Evolutionary conservation across 768 basidiomycete genomes (phyloP), one percentile per base, ranked within the genome.

Genomic region (Boletus rubescentipes): DNA sequence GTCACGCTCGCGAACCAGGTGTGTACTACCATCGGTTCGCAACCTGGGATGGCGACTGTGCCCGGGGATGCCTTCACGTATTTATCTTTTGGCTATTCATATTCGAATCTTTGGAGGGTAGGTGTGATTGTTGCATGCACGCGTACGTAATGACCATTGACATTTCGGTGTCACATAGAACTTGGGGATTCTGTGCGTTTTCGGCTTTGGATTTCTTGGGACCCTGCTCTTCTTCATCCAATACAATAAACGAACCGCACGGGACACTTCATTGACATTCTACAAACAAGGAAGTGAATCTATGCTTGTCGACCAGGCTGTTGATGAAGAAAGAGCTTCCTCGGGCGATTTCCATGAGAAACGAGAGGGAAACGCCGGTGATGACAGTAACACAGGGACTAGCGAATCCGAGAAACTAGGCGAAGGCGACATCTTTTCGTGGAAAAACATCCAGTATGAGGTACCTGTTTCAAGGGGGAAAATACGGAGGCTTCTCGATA

Each of bases 1-100:
- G 1, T 90, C 73, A 18, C 66, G 86, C 37, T 67, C 75, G 4
- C 58, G 86, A 90, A 93, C 64, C 91, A 92, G 70, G 86, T 87
- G 2, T 95, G 93, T 67, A 78, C 88, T 3, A 79, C 85, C 0
- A 75, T 85, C 8, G 91, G 93, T 5, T 78, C 86, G 2, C 62
- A 77, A 4, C 59, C 85, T 0, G 91, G 91, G 1, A 76, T 14
- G 91, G 93, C 35, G 63, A 77, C 23, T n/a, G n/a, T n/a, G n/a
- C n/a, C n/a, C n/a, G 92, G 93, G 5, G 77, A 78, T 32, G 58
- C 58, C 3, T 96, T 84, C 66, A 68, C 83, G 61, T 9, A 62
- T 48, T 43, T 84, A 58, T 75, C 71, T 51, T 73, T 72, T 67
- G 73, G 60, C 5, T 77, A 77, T 74, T 54, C 57, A 70, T 65